A percentile compares a stretch with the other conserved stretches of the same genome.
These are phyloP conservation scores for Agrostemma githago DNA, from an alignment of 148 eudicot species.

Conservation along the genomic window DNA sequence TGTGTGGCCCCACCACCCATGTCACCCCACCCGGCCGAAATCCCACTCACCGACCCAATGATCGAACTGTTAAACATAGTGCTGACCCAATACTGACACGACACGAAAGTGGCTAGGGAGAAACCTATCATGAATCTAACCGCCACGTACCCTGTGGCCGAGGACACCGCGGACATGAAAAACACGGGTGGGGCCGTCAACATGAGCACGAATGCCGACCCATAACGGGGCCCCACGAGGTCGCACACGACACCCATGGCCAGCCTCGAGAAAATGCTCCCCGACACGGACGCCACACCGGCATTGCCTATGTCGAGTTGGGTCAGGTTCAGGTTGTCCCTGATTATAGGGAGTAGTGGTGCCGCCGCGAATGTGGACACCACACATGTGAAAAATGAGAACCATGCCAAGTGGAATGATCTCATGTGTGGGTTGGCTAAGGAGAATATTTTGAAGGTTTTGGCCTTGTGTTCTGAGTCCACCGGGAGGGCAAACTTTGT, in stretches of 20 bases:
- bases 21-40: slow-evolving; percentile 51
- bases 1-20: slow-evolving; percentile 54
- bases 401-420: slow-evolving; percentile 40
- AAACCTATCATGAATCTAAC: slow-evolving; percentile 46
- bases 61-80: slow-evolving; percentile 45
- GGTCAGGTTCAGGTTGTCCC: slow-evolving; percentile 40
- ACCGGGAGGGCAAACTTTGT: slow-evolving; percentile 34
- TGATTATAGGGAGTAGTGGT: slow-evolving; percentile 43
- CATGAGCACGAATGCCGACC: slow-evolving; percentile 31
- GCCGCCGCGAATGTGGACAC: slow-evolving; percentile 44
- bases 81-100: slow-evolving; percentile 49
- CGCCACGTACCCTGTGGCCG: slow-evolving; percentile 24
- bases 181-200: slow-evolving; percentile 41
- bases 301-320: slow-evolving; percentile 35
- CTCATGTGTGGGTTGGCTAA: slow-evolving; percentile 40
- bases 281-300: slow-evolving; percentile 41
- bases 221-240: slow-evolving; percentile 39
- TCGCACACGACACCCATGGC: slow-evolving; percentile 45
- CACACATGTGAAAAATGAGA: slow-evolving; percentile 33
- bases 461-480: slow-evolving; percentile 43
- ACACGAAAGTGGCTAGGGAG: slow-evolving; percentile 40
- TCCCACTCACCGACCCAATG: slow-evolving; percentile 45
- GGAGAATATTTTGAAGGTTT: slow-evolving; percentile 29
- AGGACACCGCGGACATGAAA: slow-evolving; percentile 25
- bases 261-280: slow-evolving; percentile 40